A percentile compares a stretch with the other conserved stretches of the same genome.
phyloP scores from a whole-genome alignment of 2,329 filamentous ascomycete genomes.

The Alternaria infectoria region DNA sequence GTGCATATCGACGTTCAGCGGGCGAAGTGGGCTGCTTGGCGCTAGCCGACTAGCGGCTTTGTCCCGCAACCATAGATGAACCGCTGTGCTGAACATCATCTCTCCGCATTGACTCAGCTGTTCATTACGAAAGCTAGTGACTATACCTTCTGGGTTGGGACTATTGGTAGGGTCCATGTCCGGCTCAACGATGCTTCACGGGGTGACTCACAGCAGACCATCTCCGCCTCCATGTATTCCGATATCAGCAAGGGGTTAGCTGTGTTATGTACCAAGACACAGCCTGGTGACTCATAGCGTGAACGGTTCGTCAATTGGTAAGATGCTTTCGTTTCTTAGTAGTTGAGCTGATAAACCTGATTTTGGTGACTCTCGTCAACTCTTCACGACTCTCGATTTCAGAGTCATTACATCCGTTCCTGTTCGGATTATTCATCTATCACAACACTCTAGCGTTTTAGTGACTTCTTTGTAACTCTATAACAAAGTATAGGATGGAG shows the following conservation, averaged over 20 bases:
- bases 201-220: not conserved
- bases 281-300: not conserved
- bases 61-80: slow-evolving; percentile 16
- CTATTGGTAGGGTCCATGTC: not conserved
- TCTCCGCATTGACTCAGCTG: not conserved
- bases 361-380: not conserved
- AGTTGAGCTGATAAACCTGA: not conserved
- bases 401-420: not conserved
- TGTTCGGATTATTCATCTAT: not conserved
- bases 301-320: not conserved
- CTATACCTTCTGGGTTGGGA: no score
- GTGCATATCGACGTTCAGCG: slow-evolving; percentile 36
- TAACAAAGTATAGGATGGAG: no score
- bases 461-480: no score
- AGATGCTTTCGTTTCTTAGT: not conserved
- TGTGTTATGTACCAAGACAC: not conserved
- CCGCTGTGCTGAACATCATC: slow-evolving; percentile 1
- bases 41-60: slow-evolving; percentile 28
- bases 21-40: slow-evolving; percentile 36
- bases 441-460: not conserved
- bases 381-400: not conserved
- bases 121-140: not conserved
- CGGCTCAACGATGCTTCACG: not conserved
- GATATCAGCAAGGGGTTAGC: not conserved
- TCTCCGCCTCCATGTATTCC: not conserved